These are phyloP conservation scores for Candida loeiensis DNA, from an alignment of 805 yeast genomes.

Conservation along the genomic window DNA sequence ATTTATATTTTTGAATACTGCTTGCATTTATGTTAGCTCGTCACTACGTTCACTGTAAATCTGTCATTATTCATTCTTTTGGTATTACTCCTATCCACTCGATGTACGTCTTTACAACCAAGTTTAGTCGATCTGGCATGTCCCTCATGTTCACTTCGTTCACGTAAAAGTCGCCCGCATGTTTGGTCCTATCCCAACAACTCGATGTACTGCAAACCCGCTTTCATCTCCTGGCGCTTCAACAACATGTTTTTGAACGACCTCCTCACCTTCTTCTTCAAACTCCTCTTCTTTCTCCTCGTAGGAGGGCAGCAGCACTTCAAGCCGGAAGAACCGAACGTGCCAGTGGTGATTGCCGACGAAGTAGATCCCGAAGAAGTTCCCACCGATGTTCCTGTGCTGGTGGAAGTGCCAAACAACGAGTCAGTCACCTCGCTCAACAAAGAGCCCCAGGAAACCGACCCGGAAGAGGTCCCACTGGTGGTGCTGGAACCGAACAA, in stretches of 20 bases:
- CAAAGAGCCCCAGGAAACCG: conserved; percentile 9
- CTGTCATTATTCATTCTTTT: conserved; percentile 1
- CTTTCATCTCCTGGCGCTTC: conserved; percentile 15
- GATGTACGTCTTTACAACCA: too few relatives aligned
- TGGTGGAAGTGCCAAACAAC: conserved; percentile 10
- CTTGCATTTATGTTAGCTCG: too few relatives aligned
- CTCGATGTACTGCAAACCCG: conserved; percentile 14
- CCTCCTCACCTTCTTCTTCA: conserved; percentile 11
- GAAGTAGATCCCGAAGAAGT: conserved; percentile 2
- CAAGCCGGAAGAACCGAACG: conserved; percentile 10
- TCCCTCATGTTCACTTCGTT: too few relatives aligned
- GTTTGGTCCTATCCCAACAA: conserved; percentile 1
- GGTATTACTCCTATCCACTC: background rate
- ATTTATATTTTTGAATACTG: background rate
- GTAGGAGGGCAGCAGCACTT: conserved; percentile 25
- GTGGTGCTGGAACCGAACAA: background rate
- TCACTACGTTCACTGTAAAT: too few relatives aligned
- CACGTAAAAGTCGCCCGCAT: too few relatives aligned
- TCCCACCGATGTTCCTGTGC: conserved; percentile 5
- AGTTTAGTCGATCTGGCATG: too few relatives aligned
- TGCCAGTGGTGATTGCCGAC: conserved; percentile 8
- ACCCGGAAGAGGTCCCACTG: background rate
- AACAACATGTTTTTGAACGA: conserved; percentile 21
- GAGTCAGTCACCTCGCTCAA: conserved; percentile 7
- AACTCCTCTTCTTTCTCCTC: conserved; percentile 16